A percentile compares a stretch with the other conserved stretches of the same genome.
These are phyloP conservation scores for Sugiyamaella japonica DNA, from an alignment of 1,139 yeast genomes.

Conservation along the genomic window DNA sequence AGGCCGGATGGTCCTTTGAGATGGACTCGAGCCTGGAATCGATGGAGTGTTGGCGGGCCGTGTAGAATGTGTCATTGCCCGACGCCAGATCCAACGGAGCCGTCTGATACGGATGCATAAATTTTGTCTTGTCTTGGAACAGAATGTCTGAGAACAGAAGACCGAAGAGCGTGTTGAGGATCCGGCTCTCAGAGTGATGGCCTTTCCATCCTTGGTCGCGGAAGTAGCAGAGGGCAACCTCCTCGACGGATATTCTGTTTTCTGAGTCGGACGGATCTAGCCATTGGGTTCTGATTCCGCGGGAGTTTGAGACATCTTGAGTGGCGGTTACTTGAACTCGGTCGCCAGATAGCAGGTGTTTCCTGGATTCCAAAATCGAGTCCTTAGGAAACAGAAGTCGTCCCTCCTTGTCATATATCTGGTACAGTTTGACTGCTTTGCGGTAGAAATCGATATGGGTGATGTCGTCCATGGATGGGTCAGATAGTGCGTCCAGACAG, in stretches of 20 bases:
- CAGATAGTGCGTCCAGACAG: slow-evolving; percentile 22
- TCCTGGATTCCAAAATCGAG: slow-evolving; percentile 6
- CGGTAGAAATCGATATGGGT: slow-evolving; percentile 17
- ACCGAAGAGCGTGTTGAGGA: slow-evolving; percentile 37
- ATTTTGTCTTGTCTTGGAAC: slow-evolving; percentile 32
- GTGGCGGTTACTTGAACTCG: no score
- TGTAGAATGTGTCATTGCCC: slow-evolving; percentile 26
- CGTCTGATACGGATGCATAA: slow-evolving; percentile 40
- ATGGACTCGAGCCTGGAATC: slow-evolving; percentile 25
- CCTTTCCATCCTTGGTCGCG: slow-evolving; percentile 38
- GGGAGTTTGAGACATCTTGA: background rate
- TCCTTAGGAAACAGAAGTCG: slow-evolving; percentile 18
- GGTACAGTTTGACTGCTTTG: slow-evolving; percentile 19
- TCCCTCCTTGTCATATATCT: slow-evolving; percentile 5
- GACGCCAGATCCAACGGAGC: slow-evolving; percentile 38
- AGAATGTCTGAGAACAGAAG: slow-evolving; percentile 39
- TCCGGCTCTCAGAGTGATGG: slow-evolving; percentile 41
- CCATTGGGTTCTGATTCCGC: slow-evolving; percentile 16
- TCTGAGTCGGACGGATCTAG: slow-evolving; percentile 8
- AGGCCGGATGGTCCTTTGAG: slow-evolving; percentile 12
- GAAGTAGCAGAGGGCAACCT: slow-evolving; percentile 38
- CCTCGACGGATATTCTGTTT: slow-evolving; percentile 37
- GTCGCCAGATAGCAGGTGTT: slow-evolving; percentile 10
- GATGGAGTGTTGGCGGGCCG: slow-evolving; percentile 26
- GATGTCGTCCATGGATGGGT: slow-evolving; percentile 22